phyloP scores from a whole-genome alignment of 2,329 filamentous ascomycete genomes.

The Coniella vitis region DNA sequence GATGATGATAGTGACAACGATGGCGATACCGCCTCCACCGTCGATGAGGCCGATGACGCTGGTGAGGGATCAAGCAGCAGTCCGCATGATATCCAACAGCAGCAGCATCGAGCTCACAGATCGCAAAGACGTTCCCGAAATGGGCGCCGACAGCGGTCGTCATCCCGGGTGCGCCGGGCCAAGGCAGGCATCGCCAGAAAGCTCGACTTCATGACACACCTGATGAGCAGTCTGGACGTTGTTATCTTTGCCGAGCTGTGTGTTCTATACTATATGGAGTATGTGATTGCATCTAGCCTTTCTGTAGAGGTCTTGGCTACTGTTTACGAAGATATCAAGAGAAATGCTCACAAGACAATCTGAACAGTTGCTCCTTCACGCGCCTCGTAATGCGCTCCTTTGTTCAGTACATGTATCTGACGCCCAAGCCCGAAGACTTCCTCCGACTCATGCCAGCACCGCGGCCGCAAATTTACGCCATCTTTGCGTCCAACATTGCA shows the following conservation, averaged over 20 bases:
- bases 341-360: too few species aligned
- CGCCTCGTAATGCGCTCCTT: constrained; percentile 52
- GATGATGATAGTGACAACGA: constrained; percentile 4
- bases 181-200: constrained; percentile 42
- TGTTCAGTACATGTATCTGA: constrained; percentile 57
- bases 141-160: constrained; percentile 11
- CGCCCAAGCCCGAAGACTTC: constrained; percentile 52
- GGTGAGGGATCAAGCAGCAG: constrained; percentile 8
- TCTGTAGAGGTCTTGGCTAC: not conserved
- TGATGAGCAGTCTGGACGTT: constrained; percentile 55
- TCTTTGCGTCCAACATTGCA: constrained; percentile 51
- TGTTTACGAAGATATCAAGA: not conserved
- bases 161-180: constrained; percentile 18
- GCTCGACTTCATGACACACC: constrained; percentile 52
- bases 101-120: not conserved
- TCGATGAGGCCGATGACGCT: not conserved
- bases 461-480: constrained; percentile 49
- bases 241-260: constrained; percentile 59
- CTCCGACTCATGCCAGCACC: constrained; percentile 49
- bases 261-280: constrained; percentile 66
- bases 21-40: constrained; percentile 1
- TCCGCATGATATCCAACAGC: not conserved
- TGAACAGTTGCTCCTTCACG: constrained; percentile 54
- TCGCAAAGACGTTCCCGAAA: constrained; percentile 2
- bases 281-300: constrained; percentile 23